These are phyloP conservation scores for Paramyrothecium sp. DNA, from an alignment of 2,329 filamentous ascomycete species.

Conservation along the genomic window DNA sequence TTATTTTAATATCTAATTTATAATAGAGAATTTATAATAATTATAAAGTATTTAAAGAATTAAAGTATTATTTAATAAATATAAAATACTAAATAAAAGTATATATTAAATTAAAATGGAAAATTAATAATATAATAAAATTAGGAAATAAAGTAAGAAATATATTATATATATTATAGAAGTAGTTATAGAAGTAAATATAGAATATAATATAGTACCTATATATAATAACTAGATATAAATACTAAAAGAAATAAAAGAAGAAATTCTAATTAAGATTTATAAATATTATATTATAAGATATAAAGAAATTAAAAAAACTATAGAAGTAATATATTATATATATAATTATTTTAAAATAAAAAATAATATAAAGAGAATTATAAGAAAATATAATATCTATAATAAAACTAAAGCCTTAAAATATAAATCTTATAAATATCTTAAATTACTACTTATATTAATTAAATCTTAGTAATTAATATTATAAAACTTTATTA, in stretches of 20 bases:
- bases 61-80: slow-evolving; percentile 14
- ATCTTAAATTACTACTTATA: no score
- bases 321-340: not conserved
- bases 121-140: slow-evolving; percentile 6
- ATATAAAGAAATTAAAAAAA: no score
- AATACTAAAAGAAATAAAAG: slow-evolving; percentile 2
- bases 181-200: slow-evolving; percentile 8
- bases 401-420: no score
- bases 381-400: slow-evolving; percentile 3
- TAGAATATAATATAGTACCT: slow-evolving; percentile 1
- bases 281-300: not conserved
- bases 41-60: slow-evolving; percentile 13
- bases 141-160: slow-evolving; percentile 2
- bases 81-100: slow-evolving; percentile 5
- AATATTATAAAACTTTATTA: no score
- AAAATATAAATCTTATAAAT: no score
- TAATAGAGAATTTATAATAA: slow-evolving; percentile 5
- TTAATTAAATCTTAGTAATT: no score
- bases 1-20: not conserved
- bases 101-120: slow-evolving; percentile 8
- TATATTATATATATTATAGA: slow-evolving; percentile 8
- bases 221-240: slow-evolving; percentile 1
- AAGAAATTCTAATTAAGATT: not conserved
- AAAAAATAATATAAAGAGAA: not conserved
- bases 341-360: slow-evolving; percentile 5